Evolutionary conservation across 1,284 basidiomycete genomes (phyloP).

Genomic region (Cerioporus squamosus): DNA sequence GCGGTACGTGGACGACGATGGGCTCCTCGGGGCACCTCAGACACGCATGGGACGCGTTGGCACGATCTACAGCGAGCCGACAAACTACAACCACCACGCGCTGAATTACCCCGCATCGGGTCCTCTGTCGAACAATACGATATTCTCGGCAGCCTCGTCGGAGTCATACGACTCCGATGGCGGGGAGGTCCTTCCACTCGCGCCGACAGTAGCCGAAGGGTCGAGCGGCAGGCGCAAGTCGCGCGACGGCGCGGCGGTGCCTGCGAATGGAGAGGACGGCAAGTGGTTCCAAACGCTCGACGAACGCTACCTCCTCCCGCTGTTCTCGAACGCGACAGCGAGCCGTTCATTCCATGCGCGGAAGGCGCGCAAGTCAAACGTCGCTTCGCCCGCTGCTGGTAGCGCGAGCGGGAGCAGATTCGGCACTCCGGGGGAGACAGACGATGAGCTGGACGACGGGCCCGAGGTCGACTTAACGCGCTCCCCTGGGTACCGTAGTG

Average conservation of each 20-base stretch:
- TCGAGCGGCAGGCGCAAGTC: constrained; percentile 21
- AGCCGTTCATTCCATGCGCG: constrained; percentile 87
- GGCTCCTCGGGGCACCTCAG: constrained; percentile 40
- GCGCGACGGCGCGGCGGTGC: constrained; percentile 23
- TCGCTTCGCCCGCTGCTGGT: constrained; percentile 17
- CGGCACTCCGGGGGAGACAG: constrained; percentile 58
- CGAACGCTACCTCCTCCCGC: constrained; percentile 91
- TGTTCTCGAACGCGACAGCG: constrained; percentile 95
- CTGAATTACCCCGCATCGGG: constrained; percentile 34
- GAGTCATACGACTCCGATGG: constrained; percentile 79
- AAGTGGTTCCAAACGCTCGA: constrained; percentile 98
- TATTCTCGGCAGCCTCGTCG: constrained; percentile 66
- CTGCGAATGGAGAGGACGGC: constrained; percentile 54
- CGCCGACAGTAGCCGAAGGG: constrained; percentile 43
- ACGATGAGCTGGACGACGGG: constrained; percentile 46
- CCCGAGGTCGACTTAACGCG: constrained; percentile 43
- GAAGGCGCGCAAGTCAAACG: constrained; percentile 55
- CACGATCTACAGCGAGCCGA: constrained; percentile 47
- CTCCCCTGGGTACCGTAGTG: constrained; percentile 9
- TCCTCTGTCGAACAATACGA: constrained; percentile 36
- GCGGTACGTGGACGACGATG: constrained; percentile 54
- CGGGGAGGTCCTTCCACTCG: constrained; percentile 78
- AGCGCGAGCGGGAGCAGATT: constrained; percentile 34
- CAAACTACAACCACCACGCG: constrained; percentile 63
- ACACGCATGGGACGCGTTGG: constrained; percentile 36